Evolutionary conservation across 1,284 basidiomycete species (phyloP), one percentile per base, ranked within the genome.

Genomic region (Ceratobasidium sp.): DNA sequence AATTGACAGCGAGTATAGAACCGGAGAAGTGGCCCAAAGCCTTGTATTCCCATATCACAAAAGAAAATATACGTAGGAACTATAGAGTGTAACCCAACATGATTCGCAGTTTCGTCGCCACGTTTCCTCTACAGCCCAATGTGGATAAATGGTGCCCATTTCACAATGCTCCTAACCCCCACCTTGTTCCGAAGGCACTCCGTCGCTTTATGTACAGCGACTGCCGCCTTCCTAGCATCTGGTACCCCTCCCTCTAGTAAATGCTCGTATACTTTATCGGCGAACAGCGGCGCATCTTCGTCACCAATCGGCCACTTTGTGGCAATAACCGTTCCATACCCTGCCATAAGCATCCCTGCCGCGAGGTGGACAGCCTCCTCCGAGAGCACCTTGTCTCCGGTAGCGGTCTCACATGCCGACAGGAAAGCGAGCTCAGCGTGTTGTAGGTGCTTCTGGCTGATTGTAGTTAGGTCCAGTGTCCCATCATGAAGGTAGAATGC

Each of bases 331-430:
- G 53, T 54, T 54, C 19, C 19, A 24, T 54, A 76, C 11, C 75
- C 74, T 4, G 73, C 47, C 45, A 76, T 75, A 14, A 76, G 41
- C 75, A 76, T 69, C 2, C 75, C 44, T 15, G 54, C 29, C 1
- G 75, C 63, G 24, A 76, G 44, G 41, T 76, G 63, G 22, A 76
- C 64, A 11, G 56, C 53, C 44, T 76, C 63, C 31, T 76, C 75
- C 17, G 75, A 45, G 24, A 71, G 63, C 14, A 56, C 59, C 36
- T 54, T n/a, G 31, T 76, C 75, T 24, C 74, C 66, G 19, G 29
- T 69, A 48, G 65, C 53, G 8, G 53, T 54, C 27, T 54, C 19
- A 22, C 53, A 54, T 8, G 53, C 53, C 9, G 53, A 54, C 22
- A 54, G 27, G 53, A 54, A 54, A 9, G 53, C 53, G 27, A 54